Evolutionary conservation across 148 eudicot genomes (phyloP), one percentile per base, ranked within the genome.

Genomic region (Amaranthus hypochondriacus): DNA sequence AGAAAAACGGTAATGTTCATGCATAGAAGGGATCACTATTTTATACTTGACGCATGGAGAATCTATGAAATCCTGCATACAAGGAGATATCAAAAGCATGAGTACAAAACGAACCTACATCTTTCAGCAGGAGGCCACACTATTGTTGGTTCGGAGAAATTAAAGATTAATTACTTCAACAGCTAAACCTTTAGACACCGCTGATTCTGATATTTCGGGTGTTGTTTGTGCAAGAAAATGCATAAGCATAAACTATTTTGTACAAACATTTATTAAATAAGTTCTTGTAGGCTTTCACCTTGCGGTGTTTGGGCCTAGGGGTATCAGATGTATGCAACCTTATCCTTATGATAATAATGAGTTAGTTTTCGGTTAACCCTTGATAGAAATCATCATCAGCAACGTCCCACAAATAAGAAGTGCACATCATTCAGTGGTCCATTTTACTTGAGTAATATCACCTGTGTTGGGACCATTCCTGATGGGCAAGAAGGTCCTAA

Each of bases 11-110:
- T 13, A 28, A 69, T 39, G 63, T 59, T 55, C 62, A n/a, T 53
- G 15, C 28, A 66, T 55, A 80, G 0, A 48, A 71, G 48, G 74
- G 21, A 61, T 44, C 57, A 59, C 75, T 53, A 44, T 44, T 80
- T 53, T 5, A 60, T 58, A 75, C 8, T 60, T 66, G 56, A 39
- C 52, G 28, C 57, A 55, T 72, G 39, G 39, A 28, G 39, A 28
- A 28, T 28, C 39, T 62, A 51, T 59, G 14, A 68, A 66, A 48
- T n/a, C 76, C 63, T 72, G 79, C 50, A 56, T 71, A 67, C 39
- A 80, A 50, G 39, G 71, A 4, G n/a, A 53, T 9, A 12, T 9
- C 60, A 66, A 71, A 48, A 71, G 47, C 48, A 44, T 42, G 50
- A 43, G 46, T 28, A n/a, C 58, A 11, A 70, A 46, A 48, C 39